phyloP scores from a whole-genome alignment of 768 basidiomycete genomes.

The Calocera cornea region DNA sequence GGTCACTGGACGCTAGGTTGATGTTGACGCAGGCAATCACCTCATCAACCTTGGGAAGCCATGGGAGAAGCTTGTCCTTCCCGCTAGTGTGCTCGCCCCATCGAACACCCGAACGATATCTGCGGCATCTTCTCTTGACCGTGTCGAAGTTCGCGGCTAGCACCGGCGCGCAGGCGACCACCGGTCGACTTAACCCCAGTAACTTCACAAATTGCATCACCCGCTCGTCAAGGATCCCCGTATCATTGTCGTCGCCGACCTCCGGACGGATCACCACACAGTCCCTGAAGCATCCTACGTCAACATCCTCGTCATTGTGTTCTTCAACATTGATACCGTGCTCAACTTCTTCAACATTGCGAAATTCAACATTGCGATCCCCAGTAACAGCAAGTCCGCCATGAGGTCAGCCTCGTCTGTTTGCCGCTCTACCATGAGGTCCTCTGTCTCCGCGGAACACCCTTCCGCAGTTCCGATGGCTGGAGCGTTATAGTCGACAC shows the following conservation, averaged over 20 bases:
- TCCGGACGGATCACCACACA: constrained; percentile 98
- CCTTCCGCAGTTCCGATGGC: constrained; percentile 78
- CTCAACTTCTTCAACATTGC: constrained; percentile 95
- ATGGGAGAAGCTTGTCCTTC: constrained; percentile 98
- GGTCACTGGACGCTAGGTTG: constrained; percentile 1
- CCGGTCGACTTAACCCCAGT: constrained; percentile 98
- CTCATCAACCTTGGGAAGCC: constrained; percentile 98
- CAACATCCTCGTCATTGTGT: constrained; percentile 99
- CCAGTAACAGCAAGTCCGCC: constrained; percentile 99
- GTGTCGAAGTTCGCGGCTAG: constrained; percentile 97
- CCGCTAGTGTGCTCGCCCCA: constrained; percentile 92
- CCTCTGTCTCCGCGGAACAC: constrained; percentile 84
- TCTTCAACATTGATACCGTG: constrained; percentile 96
- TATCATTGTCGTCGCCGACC: constrained; percentile 95
- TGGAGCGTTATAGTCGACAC: constrained; percentile 99
- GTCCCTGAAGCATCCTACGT: constrained; percentile 99
- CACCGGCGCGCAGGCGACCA: constrained; percentile 97
- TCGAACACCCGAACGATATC: constrained; percentile 96
- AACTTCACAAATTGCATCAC: constrained; percentile 99
- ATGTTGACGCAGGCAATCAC: constrained; percentile 60
- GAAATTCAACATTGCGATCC: constrained; percentile 97
- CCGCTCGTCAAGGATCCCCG: constrained; percentile 98
- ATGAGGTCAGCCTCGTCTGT: constrained; percentile 95
- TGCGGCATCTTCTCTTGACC: constrained; percentile 97
- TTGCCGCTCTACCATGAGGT: constrained; percentile 96